These are phyloP conservation scores for Trichomonas gallinae DNA, from an alignment of 208 protist genomes.

Conservation along the genomic window DNA sequence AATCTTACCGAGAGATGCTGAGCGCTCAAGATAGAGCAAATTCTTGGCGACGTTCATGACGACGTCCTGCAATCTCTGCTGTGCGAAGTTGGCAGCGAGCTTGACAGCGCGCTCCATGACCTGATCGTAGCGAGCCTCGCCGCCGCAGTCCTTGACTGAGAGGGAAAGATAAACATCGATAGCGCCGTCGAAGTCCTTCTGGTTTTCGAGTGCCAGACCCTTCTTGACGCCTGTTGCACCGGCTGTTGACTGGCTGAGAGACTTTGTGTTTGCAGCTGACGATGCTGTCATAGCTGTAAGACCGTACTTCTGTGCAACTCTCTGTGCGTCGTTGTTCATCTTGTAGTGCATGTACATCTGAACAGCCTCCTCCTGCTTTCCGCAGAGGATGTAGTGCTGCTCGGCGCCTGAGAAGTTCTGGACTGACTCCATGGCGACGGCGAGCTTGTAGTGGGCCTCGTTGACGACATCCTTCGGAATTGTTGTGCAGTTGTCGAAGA, in stretches of 20 bases:
- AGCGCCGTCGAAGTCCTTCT: neutral
- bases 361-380: neutral
- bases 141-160: neutral
- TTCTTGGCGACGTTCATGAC: neutral
- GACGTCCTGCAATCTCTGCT: neutral
- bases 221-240: neutral
- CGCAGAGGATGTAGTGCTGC: neutral
- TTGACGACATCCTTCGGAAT: neutral
- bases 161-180: neutral
- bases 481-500: neutral
- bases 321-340: slow-evolving; percentile 4
- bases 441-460: neutral
- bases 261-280: neutral
- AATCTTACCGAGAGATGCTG: neutral
- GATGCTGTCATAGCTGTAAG: neutral
- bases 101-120: neutral
- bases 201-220: neutral
- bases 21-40: neutral
- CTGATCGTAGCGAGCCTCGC: neutral
- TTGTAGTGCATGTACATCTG: neutral
- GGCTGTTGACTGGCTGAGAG: neutral
- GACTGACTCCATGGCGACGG: neutral
- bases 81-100: neutral
- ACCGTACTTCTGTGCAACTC: neutral
- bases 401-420: neutral